These are phyloP conservation scores for Naganishia onofrii DNA, from an alignment of 768 basidiomycete genomes.

Conservation along the genomic window DNA sequence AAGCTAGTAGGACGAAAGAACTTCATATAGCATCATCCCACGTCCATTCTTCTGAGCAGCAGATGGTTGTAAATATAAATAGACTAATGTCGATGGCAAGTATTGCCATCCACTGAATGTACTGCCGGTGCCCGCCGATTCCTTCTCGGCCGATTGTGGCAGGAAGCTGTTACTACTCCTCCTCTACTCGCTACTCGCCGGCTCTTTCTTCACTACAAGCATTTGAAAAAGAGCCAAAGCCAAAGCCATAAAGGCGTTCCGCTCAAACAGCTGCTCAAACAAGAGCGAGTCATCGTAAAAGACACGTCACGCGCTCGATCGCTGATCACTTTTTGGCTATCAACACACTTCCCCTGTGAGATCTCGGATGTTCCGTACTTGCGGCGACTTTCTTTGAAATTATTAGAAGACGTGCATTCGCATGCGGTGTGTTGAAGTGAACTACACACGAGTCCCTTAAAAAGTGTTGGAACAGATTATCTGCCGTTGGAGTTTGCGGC, in stretches of 20 bases:
- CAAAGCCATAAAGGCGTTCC: too few species aligned
- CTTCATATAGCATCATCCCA: too few species aligned
- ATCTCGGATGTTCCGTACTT: constrained; percentile 1
- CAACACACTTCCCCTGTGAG: not conserved
- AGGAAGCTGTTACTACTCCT: too few species aligned
- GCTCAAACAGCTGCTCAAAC: too few species aligned
- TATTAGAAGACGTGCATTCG: not conserved
- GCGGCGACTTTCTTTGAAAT: not conserved
- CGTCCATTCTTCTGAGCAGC: too few species aligned
- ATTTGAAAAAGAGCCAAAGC: too few species aligned
- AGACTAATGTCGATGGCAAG: not conserved
- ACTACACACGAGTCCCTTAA: not conserved
- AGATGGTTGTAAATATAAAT: not conserved
- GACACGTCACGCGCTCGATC: not conserved
- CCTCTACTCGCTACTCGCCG: too few species aligned
- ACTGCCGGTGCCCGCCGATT: not conserved
- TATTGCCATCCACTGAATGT: not conserved
- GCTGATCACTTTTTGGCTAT: not conserved
- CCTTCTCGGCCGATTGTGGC: not conserved
- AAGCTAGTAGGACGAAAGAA: too few species aligned
- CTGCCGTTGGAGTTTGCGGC: not conserved
- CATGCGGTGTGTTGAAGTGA: not conserved
- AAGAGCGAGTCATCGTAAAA: too few species aligned
- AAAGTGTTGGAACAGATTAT: not conserved
- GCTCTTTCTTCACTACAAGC: too few species aligned